These are phyloP conservation scores for Geotrichum restrictum DNA, from an alignment of 1,139 yeast species.

Conservation along the genomic window DNA sequence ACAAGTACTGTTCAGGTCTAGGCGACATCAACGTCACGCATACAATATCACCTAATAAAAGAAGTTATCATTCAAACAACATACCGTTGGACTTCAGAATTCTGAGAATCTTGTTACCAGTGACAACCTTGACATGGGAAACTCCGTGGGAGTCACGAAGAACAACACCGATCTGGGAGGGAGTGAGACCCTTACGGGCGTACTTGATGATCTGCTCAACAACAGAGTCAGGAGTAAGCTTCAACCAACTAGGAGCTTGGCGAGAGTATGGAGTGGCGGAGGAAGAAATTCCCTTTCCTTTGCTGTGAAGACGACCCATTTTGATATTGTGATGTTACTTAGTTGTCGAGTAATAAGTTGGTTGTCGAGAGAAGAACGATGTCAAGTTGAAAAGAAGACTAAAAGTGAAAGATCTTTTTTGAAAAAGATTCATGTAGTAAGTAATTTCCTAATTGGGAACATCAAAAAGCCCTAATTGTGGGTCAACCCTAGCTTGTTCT, in stretches of 20 bases:
- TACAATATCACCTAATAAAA: conserved; percentile 14
- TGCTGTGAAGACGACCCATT: conserved; percentile 63
- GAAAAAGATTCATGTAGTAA: no score
- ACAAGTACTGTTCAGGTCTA: conserved; percentile 10
- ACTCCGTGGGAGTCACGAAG: conserved; percentile 99
- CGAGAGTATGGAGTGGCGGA: conserved; percentile 99
- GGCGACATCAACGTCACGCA: conserved; percentile 11
- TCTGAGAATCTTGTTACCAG: conserved; percentile 99
- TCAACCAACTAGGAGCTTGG: conserved; percentile 99
- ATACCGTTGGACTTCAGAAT: conserved; percentile 96
- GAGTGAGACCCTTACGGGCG: conserved; percentile 99
- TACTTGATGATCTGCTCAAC: conserved; percentile 98
- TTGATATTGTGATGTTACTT: conserved; percentile 25
- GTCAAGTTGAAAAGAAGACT: no score
- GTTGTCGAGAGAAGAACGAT: no score
- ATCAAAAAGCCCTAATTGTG: no score
- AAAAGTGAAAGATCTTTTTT: no score
- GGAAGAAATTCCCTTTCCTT: conserved; percentile 98
- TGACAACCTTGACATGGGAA: conserved; percentile 93
- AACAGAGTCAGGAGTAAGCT: conserved; percentile 90
- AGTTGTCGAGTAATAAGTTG: no score
- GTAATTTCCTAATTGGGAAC: no score
- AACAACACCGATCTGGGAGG: conserved; percentile 98
- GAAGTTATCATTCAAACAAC: conserved; percentile 23
- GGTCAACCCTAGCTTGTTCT: no score